phyloP scores from a whole-genome alignment of 2,329 filamentous ascomycete species.

The Colletotrichum euphorbiae region DNA sequence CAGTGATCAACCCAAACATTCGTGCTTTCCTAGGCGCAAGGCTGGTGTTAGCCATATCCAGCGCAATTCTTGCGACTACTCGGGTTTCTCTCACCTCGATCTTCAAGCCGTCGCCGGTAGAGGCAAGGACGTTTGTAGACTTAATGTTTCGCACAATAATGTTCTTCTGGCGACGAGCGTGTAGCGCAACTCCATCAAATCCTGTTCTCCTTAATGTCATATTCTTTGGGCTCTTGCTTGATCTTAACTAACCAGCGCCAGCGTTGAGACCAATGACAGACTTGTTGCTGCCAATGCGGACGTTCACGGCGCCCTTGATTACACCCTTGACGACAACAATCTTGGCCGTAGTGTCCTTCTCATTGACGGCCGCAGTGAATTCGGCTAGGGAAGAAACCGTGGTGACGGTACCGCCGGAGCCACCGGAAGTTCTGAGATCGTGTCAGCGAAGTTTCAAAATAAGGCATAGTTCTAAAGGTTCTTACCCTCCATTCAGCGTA shows the following conservation, averaged over 20 bases:
- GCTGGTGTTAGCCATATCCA: constrained; percentile 57
- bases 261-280: constrained; percentile 52
- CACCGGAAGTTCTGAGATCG: constrained; percentile 57
- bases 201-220: background rate
- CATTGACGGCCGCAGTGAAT: constrained; percentile 57
- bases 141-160: constrained; percentile 68
- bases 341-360: constrained; percentile 49
- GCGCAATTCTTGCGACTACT: constrained; percentile 30
- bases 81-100: constrained; percentile 19
- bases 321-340: constrained; percentile 54
- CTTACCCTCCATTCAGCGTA: constrained; percentile 53
- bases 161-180: constrained; percentile 58
- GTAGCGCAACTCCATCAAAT: constrained; percentile 51
- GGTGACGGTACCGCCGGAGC: constrained; percentile 59
- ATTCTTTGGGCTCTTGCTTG: background rate
- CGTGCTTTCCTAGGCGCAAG: constrained; percentile 56
- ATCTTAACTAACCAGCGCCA: constrained; percentile 33
- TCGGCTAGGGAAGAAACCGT: constrained; percentile 59
- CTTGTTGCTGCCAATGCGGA: constrained; percentile 56
- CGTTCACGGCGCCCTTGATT: constrained; percentile 52
- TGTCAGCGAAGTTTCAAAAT: background rate
- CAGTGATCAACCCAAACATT: constrained; percentile 63
- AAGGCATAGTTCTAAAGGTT: fast-evolving
- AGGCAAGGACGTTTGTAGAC: constrained; percentile 53
- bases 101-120: constrained; percentile 56